phyloP scores from a whole-genome alignment of 192 early-diverging fungal genomes.

The Podila minutissima region DNA sequence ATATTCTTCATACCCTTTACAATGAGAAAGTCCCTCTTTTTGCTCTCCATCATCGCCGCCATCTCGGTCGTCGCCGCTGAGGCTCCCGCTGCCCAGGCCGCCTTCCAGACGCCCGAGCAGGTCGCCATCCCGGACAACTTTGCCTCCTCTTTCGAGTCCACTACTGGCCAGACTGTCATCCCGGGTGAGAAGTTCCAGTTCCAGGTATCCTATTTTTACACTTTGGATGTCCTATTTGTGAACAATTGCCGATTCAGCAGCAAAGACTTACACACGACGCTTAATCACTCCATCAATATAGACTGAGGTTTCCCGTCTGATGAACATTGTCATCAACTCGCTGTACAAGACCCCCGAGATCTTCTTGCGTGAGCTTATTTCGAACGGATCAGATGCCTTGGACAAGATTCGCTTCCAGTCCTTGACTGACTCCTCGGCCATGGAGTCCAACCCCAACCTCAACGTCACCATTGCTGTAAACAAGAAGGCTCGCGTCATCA shows the following conservation, averaged over 20 bases:
- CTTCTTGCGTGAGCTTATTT: conserved; percentile 96
- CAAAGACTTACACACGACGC: no score
- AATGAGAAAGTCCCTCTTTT: conserved; percentile 43
- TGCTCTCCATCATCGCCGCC: conserved; percentile 48
- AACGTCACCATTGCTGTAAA: conserved; percentile 87
- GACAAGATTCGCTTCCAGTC: conserved; percentile 91
- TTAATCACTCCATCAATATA: conserved; percentile 37
- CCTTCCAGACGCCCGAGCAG: conserved; percentile 30
- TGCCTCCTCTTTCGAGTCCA: conserved; percentile 17
- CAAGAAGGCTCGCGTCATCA: conserved; percentile 75
- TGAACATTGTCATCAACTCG: conserved; percentile 96
- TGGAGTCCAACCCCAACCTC: conserved; percentile 72
- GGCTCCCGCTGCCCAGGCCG: conserved; percentile 39
- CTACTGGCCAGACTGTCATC: conserved; percentile 18
- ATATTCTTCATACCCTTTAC: neutral
- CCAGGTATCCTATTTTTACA: conserved; percentile 23
- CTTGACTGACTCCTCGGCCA: conserved; percentile 73
- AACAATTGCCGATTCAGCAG: neutral
- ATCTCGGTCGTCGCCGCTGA: conserved; percentile 49
- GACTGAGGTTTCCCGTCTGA: conserved; percentile 90
- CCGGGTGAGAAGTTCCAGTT: conserved; percentile 47
- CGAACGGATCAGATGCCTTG: conserved; percentile 94
- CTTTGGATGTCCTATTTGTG: no score
- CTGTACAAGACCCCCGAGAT: conserved; percentile 97
- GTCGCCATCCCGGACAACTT: conserved; percentile 45